Evolutionary conservation across 106 monocot genomes (phyloP).

Genomic region (Phalaenopsis equestris): DNA sequence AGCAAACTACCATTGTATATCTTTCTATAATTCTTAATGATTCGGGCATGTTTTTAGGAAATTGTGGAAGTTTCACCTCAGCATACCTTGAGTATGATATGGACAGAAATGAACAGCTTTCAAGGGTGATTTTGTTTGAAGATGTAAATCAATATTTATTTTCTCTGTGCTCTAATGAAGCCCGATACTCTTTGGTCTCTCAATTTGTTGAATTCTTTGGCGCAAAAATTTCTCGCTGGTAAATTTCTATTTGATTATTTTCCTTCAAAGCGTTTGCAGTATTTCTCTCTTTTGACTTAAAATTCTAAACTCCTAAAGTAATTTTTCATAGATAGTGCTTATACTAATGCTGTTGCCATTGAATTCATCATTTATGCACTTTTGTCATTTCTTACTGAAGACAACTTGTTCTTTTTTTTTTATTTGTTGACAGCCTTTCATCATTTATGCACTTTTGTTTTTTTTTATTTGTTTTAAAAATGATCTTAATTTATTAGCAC

Average conservation of each 20-base stretch:
- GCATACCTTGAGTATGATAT: conserved; percentile 18
- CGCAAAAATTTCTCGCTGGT: conserved; percentile 78
- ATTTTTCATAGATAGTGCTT: background rate
- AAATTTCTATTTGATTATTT: conserved; percentile 6
- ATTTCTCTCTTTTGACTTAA: background rate
- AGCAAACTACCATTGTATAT: background rate
- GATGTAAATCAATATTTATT: conserved; percentile 87
- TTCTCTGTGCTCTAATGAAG: conserved; percentile 66
- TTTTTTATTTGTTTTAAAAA: no score
- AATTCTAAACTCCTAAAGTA: background rate
- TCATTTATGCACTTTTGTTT: background rate
- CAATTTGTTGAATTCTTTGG: conserved; percentile 91
- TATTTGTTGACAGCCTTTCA: background rate
- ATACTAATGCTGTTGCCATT: background rate
- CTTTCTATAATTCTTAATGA: conserved; percentile 1
- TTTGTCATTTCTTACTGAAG: background rate
- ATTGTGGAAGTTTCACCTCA: conserved; percentile 7
- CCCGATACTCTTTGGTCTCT: conserved; percentile 61
- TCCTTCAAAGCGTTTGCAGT: background rate
- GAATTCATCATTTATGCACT: background rate
- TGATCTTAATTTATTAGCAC: no score
- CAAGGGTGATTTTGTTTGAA: conserved; percentile 84
- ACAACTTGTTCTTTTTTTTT: background rate
- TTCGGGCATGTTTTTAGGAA: conserved; percentile 15
- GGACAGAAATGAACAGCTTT: conserved; percentile 55